Evolutionary conservation across 2,329 filamentous ascomycete genomes (phyloP).

Genomic region (Triangularia setosa): DNA sequence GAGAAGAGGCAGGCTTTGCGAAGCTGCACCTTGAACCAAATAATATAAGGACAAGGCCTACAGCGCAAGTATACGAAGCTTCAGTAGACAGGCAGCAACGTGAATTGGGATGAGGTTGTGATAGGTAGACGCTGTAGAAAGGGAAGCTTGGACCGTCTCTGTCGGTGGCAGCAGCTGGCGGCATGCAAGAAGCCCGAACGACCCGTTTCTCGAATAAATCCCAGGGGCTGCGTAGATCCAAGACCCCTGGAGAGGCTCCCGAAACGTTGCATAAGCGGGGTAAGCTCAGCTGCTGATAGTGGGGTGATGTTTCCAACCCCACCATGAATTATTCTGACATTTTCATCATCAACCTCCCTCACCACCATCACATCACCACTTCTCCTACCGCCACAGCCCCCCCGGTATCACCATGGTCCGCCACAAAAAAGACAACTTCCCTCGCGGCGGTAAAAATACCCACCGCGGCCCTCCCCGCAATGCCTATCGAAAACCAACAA

Average conservation of each 20-base stretch:
- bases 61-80: not conserved
- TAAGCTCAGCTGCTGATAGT: constrained; percentile 1
- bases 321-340: constrained; percentile 4
- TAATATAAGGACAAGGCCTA: not conserved
- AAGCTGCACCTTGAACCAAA: not conserved
- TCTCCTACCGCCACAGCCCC: not conserved
- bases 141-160: constrained; percentile 7
- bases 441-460: constrained; percentile 68
- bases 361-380: not conserved
- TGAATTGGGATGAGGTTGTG: not conserved
- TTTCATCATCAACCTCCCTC: not conserved
- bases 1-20: not conserved
- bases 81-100: not conserved
- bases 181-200: not conserved
- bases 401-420: constrained; percentile 65
- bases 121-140: not conserved
- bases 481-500: constrained; percentile 41
- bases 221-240: constrained; percentile 10
- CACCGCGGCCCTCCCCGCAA: constrained; percentile 54
- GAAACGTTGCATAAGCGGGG: constrained; percentile 16
- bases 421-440: constrained; percentile 84
- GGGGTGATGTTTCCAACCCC: constrained; percentile 11
- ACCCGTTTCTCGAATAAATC: constrained; percentile 21
- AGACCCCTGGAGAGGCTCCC: constrained; percentile 1
- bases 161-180: constrained; percentile 8